These are phyloP conservation scores for Agrostemma githago DNA, from an alignment of 148 eudicot genomes.

Conservation along the genomic window DNA sequence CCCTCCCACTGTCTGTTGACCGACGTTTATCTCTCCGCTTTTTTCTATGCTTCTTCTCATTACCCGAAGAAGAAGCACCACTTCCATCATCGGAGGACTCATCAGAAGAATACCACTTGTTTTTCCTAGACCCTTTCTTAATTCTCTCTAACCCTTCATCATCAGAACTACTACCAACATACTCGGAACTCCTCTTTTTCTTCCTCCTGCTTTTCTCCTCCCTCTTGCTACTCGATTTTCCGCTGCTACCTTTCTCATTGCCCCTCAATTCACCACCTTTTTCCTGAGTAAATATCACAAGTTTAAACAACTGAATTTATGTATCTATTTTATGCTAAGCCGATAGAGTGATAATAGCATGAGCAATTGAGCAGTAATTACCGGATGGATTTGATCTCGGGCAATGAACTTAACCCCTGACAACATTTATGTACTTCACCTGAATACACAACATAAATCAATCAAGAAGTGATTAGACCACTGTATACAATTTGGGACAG, in stretches of 20 bases:
- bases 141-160: slow-evolving; percentile 52
- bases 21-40: slow-evolving; percentile 33
- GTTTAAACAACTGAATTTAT: neutral
- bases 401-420: slow-evolving; percentile 82
- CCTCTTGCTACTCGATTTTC: slow-evolving; percentile 23
- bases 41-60: slow-evolving; percentile 29
- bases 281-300: slow-evolving; percentile 27
- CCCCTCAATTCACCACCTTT: slow-evolving; percentile 26
- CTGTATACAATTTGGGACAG: neutral
- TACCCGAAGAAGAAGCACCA: slow-evolving; percentile 15
- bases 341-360: neutral
- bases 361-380: slow-evolving; percentile 25
- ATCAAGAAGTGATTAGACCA: too few relatives aligned
- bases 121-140: slow-evolving; percentile 49
- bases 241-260: neutral
- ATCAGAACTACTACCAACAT: slow-evolving; percentile 61
- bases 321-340: neutral
- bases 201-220: slow-evolving; percentile 29
- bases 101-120: slow-evolving; percentile 85
- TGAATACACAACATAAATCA: neutral
- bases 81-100: slow-evolving; percentile 39
- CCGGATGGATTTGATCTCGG: slow-evolving; percentile 60
- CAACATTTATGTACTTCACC: slow-evolving; percentile 38
- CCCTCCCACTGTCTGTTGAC: slow-evolving; percentile 22
- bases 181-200: slow-evolving; percentile 40